Percentiles rank a stretch among this genome's conserved stretches.
Conservation (phyloP, 2,329 filamentous ascomycete genomes). For the Aspergillus ustus region DNA sequence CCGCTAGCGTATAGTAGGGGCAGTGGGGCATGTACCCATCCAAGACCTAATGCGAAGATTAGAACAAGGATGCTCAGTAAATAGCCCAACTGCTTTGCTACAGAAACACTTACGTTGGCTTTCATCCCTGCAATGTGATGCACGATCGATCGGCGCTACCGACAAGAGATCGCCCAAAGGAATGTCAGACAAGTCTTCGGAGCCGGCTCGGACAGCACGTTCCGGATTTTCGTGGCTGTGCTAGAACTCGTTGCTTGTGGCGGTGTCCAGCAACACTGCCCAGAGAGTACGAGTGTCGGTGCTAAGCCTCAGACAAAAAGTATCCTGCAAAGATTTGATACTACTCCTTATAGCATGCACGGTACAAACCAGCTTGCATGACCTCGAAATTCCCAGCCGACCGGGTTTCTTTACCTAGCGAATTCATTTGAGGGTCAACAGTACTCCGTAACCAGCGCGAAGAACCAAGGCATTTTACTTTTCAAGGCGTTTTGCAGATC, state of each 20-base stretch:
- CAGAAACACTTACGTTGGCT: background rate
- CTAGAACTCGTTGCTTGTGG: too few relatives aligned
- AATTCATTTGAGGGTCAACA: too few relatives aligned
- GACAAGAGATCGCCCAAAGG: background rate
- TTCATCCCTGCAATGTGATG: background rate
- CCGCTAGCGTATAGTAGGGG: background rate
- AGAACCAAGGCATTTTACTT: too few relatives aligned
- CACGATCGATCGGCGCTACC: background rate
- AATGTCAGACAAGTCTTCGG: background rate
- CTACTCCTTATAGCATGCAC: too few relatives aligned
- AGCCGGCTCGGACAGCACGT: background rate
- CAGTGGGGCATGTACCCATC: background rate
- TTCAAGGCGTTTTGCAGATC: background rate
- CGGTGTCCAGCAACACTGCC: background rate
- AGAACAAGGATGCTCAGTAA: constrained; percentile 19
- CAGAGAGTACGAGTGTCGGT: background rate
- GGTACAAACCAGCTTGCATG: too few relatives aligned
- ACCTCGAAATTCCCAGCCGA: too few relatives aligned
- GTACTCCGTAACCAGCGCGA: too few relatives aligned
- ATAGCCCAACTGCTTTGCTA: background rate
- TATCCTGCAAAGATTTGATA: too few relatives aligned
- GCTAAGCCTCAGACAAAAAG: too few relatives aligned
- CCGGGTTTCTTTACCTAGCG: too few relatives aligned
- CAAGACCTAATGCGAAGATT: background rate
- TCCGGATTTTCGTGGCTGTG: background rate